These are phyloP conservation scores for Sindora glabra DNA, from an alignment of 306 rosid species.

Conservation along the genomic window DNA sequence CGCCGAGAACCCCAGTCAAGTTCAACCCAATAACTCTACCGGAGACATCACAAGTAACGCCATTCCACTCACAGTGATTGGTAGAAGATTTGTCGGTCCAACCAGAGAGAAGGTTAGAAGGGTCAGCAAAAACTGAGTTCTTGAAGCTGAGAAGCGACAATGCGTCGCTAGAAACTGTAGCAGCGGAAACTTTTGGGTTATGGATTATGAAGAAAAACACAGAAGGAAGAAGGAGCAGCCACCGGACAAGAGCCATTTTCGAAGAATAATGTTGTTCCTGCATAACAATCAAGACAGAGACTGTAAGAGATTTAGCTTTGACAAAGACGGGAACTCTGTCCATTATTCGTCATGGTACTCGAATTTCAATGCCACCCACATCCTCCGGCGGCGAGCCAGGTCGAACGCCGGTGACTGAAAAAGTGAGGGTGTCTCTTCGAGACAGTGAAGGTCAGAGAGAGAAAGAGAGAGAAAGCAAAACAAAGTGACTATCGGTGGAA, in stretches of 20 bases:
- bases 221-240: constrained; percentile 1
- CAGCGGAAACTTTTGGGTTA: constrained; percentile 18
- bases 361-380: not conserved
- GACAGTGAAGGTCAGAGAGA: not conserved
- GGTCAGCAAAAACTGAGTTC: constrained; percentile 24
- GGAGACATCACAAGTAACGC: constrained; percentile 37
- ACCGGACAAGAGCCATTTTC: constrained; percentile 20
- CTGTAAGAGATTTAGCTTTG: not conserved
- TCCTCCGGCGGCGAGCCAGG: constrained; percentile 10
- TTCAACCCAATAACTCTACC: constrained; percentile 28
- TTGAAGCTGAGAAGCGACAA: constrained; percentile 51
- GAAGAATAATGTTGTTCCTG: not conserved
- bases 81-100: constrained; percentile 27
- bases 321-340: not conserved
- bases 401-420: not conserved
- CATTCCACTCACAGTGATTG: constrained; percentile 36
- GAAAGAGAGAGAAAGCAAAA: not conserved
- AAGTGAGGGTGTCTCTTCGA: not conserved
- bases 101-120: constrained; percentile 23
- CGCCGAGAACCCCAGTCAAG: constrained; percentile 29
- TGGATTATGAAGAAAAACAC: constrained; percentile 12
- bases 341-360: constrained; percentile 1
- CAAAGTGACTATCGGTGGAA: not conserved
- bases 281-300: not conserved
- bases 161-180: constrained; percentile 25